phyloP scores from a whole-genome alignment of 352 stramenopile genomes.

The Phytophthora litchii region DNA sequence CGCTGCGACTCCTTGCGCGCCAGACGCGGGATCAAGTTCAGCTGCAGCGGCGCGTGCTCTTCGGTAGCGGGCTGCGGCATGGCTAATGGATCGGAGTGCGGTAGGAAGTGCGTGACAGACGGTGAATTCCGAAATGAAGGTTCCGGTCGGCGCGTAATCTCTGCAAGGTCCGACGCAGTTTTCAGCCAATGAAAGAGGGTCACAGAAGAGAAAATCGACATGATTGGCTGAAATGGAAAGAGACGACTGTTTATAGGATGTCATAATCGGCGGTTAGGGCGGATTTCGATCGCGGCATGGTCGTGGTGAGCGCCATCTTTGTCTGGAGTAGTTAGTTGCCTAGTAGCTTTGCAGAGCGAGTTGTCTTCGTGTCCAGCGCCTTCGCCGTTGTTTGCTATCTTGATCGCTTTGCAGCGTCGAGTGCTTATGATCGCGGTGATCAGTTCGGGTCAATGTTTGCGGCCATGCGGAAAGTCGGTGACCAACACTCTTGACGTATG shows the following conservation, averaged over 20 bases:
- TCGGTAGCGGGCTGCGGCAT: constrained; percentile 25
- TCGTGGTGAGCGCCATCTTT: background rate
- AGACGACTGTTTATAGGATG: background rate
- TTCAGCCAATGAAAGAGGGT: background rate
- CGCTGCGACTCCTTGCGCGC: constrained; percentile 28
- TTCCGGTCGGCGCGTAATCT: constrained; percentile 25
- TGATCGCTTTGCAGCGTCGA: constrained; percentile 1
- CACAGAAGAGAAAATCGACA: too few relatives aligned
- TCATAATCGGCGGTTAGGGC: constrained; percentile 18
- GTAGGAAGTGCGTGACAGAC: constrained; percentile 8
- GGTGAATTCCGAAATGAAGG: constrained; percentile 23
- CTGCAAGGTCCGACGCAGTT: constrained; percentile 19
- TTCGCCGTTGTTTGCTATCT: constrained; percentile 2
- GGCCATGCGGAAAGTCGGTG: constrained; percentile 11
- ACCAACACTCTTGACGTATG: constrained; percentile 11
- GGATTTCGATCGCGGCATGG: background rate
- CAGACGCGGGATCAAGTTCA: constrained; percentile 39
- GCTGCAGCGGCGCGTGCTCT: constrained; percentile 30
- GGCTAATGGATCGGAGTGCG: constrained; percentile 6
- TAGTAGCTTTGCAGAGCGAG: background rate
- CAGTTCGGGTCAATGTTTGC: constrained; percentile 2
- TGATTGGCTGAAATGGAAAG: constrained; percentile 4
- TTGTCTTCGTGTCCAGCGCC: background rate
- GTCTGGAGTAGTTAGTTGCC: too few relatives aligned
- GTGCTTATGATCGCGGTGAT: constrained; percentile 1